These are phyloP conservation scores for Ceratopteris richardii DNA, from an alignment of 75 land plant genomes.

Conservation along the genomic window DNA sequence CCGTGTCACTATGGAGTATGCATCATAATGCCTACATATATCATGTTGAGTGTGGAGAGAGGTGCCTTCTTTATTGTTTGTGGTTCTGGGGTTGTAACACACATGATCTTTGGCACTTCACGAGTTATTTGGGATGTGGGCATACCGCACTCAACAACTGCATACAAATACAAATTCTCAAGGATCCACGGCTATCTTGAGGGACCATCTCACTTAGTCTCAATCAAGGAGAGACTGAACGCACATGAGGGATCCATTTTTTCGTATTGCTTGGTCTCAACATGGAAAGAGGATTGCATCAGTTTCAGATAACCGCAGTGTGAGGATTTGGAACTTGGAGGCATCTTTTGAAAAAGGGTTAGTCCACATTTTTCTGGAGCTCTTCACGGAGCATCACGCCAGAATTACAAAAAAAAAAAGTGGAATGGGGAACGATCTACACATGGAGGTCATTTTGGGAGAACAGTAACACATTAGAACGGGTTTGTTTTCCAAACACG, in stretches of 20 bases:
- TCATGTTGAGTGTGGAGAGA: constrained; percentile 67
- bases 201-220: constrained; percentile 13
- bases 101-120: constrained; percentile 34
- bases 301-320: constrained; percentile 88
- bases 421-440: too few species aligned
- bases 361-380: too few species aligned
- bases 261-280: constrained; percentile 75
- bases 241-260: constrained; percentile 98
- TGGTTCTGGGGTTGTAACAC: constrained; percentile 65
- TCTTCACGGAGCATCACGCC: too few species aligned
- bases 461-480: too few species aligned
- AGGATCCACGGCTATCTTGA: background rate
- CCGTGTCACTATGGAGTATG: constrained; percentile 68
- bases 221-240: constrained; percentile 23
- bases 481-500: too few species aligned
- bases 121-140: constrained; percentile 71
- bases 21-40: constrained; percentile 5
- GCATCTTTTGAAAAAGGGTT: too few species aligned
- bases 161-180: background rate
- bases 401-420: too few species aligned
- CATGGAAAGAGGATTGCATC: constrained; percentile 74
- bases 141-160: constrained; percentile 1
- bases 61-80: constrained; percentile 86
- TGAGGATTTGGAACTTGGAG: constrained; percentile 1
- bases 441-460: too few species aligned